These are phyloP conservation scores for Dioscorea cayenensis DNA, from an alignment of 116 monocot species.

Conservation along the genomic window DNA sequence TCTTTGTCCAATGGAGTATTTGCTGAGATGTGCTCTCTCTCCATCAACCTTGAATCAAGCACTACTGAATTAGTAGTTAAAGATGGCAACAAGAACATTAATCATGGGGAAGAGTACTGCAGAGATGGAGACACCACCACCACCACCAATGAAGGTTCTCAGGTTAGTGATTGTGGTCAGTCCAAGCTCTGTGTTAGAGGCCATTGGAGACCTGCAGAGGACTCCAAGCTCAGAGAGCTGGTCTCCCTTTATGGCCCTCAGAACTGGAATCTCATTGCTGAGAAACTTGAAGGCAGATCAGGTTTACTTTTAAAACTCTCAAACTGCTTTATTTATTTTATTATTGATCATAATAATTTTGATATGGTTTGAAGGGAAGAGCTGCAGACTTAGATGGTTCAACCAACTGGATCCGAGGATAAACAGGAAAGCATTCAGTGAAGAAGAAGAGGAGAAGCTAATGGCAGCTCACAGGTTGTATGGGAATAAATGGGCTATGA, in stretches of 20 bases:
- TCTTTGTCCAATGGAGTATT: slow-evolving; percentile 37
- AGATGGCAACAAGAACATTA: not conserved
- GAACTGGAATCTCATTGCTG: slow-evolving; percentile 97
- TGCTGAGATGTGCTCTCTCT: slow-evolving; percentile 54
- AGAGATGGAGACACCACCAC: slow-evolving; percentile 14
- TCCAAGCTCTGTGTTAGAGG: slow-evolving; percentile 72
- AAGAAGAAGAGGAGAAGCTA: slow-evolving; percentile 86
- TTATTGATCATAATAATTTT: not conserved
- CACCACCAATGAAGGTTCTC: slow-evolving; percentile 13
- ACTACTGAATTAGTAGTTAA: not conserved
- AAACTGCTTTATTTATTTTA: not conserved
- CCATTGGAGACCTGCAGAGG: slow-evolving; percentile 90
- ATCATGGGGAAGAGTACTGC: slow-evolving; percentile 1
- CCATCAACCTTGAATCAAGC: slow-evolving; percentile 27
- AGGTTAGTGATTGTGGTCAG: slow-evolving; percentile 31
- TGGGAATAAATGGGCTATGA: slow-evolving; percentile 94
- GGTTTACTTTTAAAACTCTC: slow-evolving; percentile 15
- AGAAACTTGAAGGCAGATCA: slow-evolving; percentile 88
- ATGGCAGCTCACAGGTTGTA: slow-evolving; percentile 75
- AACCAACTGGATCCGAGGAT: slow-evolving; percentile 88
- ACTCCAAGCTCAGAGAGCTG: slow-evolving; percentile 80
- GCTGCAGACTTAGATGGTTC: slow-evolving; percentile 88
- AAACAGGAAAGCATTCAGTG: slow-evolving; percentile 69
- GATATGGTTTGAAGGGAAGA: slow-evolving; percentile 56
- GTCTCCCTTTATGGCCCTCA: slow-evolving; percentile 81